Evolutionary conservation across 2,329 filamentous ascomycete species (phyloP).

Genomic region (Pseudogymnoascus sp.): DNA sequence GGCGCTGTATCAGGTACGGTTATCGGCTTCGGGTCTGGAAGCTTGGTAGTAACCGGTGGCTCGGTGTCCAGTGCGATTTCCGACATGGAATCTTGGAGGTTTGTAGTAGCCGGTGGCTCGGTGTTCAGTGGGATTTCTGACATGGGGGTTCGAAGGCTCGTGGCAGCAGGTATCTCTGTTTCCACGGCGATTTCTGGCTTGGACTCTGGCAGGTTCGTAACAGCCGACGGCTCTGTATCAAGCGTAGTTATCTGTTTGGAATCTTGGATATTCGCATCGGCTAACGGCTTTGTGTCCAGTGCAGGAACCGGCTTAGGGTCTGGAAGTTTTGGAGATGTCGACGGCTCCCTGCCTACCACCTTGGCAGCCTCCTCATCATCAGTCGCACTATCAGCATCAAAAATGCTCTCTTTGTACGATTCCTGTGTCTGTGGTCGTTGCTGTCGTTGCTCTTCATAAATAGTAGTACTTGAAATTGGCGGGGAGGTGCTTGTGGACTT

Average conservation of each 20-base stretch:
- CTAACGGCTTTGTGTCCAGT: not conserved
- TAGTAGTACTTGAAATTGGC: not conserved
- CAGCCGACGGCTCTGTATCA: not conserved
- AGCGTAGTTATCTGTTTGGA: not conserved
- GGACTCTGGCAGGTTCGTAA: not conserved
- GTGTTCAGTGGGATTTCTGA: not conserved
- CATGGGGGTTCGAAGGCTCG: too few relatives aligned
- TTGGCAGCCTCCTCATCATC: constrained; percentile 1
- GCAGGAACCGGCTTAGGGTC: not conserved
- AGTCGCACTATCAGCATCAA: constrained; percentile 24
- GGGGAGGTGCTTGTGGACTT: not conserved
- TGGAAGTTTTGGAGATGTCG: not conserved
- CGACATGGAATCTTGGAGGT: not conserved
- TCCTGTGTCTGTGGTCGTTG: constrained; percentile 22
- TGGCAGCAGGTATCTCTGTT: not conserved
- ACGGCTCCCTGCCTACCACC: not conserved
- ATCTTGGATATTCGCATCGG: not conserved
- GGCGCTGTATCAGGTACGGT: not conserved
- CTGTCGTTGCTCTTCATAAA: not conserved
- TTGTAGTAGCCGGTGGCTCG: not conserved
- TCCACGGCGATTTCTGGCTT: not conserved
- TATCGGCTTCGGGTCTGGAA: not conserved
- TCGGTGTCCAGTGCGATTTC: not conserved
- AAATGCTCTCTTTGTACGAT: constrained; percentile 27
- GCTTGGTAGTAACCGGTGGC: not conserved